Base-by-base conservation (phyloP, 73 alveolate species). In the Blepharisma stoltei region DNA sequence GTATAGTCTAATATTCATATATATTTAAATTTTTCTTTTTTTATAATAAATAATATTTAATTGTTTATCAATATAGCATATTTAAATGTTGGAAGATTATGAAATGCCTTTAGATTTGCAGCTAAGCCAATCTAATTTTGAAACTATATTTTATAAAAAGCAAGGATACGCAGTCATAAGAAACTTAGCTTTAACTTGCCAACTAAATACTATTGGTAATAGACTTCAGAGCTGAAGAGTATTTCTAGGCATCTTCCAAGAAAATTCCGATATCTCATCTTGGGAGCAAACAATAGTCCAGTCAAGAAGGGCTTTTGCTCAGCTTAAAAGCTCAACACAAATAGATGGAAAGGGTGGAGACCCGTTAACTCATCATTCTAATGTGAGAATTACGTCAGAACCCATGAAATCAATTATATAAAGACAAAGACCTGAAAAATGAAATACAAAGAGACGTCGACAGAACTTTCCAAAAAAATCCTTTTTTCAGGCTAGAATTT, bases 401-500 rank as follows among this genome's bases (percentile, higher is more conserved):
- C 55, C 87, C 90, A 14, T 93, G 98, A 97, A 82, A 86, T 25
- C 80, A 81, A 47, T 84, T 86, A 84, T 81, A 83, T 82, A 91
- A 78, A 76, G 95, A 93, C 70, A 86, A 88, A 50, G 92, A 89
- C 41, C 66, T 91, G 27, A 83, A 85, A 50, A 94, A 86, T 54
- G 70, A 82, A 70, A 94, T 94, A 38, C 68, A 81, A 79, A 53
- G 83, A 43, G 98, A 94, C 81, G 66, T 94, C 21, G 94, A 91
- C 45, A 86, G 98, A 77, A 94, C 98, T 1, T 83, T 85, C 84
- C 93, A 94, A 82, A 97, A 94, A 73, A 78, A 88, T 54, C 91
- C 87, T 7, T 84, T 86, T 55, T 94, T 91, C 82, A 50, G 47
- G 41, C 53, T 76, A 66, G 85, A 85, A 52, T 82, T 76, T 43